These are phyloP conservation scores for Pichia manshurica DNA, from an alignment of 805 yeast genomes.

Conservation along the genomic window DNA sequence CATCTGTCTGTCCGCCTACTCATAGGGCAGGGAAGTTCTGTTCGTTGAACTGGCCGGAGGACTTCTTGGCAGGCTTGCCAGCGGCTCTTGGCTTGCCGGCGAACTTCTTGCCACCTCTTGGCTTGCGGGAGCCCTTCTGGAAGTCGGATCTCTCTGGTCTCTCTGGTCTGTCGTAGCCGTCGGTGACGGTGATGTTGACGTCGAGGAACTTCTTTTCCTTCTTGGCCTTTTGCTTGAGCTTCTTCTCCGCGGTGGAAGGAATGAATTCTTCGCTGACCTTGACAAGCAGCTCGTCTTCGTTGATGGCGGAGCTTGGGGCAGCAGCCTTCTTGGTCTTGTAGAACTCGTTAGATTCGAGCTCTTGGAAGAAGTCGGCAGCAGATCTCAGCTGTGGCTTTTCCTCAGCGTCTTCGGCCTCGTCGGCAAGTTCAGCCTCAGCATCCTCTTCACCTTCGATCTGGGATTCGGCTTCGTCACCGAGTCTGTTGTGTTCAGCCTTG, in stretches of 20 bases:
- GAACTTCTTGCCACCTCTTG: constrained; percentile 17
- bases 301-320: constrained; percentile 38
- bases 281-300: constrained; percentile 54
- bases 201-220: constrained; percentile 81
- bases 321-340: constrained; percentile 21
- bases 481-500: constrained; percentile 78
- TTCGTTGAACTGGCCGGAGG: constrained; percentile 35
- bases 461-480: constrained; percentile 73
- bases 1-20: too few relatives aligned
- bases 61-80: constrained; percentile 16
- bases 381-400: constrained; percentile 57
- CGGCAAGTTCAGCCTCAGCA: constrained; percentile 43
- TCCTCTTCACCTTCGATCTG: constrained; percentile 47
- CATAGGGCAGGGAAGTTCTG: constrained; percentile 70
- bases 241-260: constrained; percentile 60
- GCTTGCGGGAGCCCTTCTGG: constrained; percentile 27
- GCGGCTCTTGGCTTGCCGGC: not conserved
- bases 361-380: constrained; percentile 81
- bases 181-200: constrained; percentile 66
- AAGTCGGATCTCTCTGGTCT: constrained; percentile 27
- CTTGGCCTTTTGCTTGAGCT: constrained; percentile 61
- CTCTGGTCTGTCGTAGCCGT: constrained; percentile 31
- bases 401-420: constrained; percentile 35
- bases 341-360: constrained; percentile 43
- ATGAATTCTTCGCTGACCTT: constrained; percentile 59